Conservation (phyloP, 192 early-diverging fungal genomes). For the Fimicolochytrium jonesii region DNA sequence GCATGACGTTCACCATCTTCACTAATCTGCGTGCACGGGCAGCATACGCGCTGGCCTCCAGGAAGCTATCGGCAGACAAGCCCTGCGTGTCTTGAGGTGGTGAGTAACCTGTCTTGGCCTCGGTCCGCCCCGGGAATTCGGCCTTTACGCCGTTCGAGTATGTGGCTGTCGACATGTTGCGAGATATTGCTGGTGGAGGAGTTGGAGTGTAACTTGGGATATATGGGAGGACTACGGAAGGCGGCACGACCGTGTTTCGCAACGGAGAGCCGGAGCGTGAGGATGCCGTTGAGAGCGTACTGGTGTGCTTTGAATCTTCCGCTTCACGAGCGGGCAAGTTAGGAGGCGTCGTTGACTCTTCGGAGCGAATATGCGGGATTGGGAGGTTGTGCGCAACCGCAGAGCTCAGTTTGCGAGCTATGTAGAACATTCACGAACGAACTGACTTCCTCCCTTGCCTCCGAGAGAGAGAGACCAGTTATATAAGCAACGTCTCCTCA, state of each 20-base stretch:
- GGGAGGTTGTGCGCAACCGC: slow-evolving; percentile 1
- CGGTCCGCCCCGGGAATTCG: not conserved
- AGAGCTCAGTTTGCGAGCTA: slow-evolving; percentile 7
- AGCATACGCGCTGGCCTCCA: slow-evolving; percentile 26
- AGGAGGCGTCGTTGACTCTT: too few species aligned
- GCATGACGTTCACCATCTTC: slow-evolving; percentile 37
- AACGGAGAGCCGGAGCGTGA: too few species aligned
- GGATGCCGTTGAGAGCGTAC: too few species aligned
- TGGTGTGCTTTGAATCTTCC: too few species aligned
- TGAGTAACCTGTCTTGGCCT: not conserved
- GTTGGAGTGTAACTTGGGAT: too few species aligned
- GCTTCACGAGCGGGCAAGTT: too few species aligned
- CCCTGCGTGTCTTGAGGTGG: slow-evolving; percentile 12
- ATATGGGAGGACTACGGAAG: too few species aligned
- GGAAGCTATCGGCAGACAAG: slow-evolving; percentile 21
- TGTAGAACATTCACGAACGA: slow-evolving; percentile 14
- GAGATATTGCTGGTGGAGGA: not conserved
- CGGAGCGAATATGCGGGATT: too few species aligned
- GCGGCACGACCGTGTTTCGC: too few species aligned
- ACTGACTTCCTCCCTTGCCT: too few species aligned
- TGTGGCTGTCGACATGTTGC: not conserved
- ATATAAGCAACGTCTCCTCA: too few species aligned
- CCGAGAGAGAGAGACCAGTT: too few species aligned
- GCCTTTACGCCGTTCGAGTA: not conserved
- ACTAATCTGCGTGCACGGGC: slow-evolving; percentile 30